Conservation (phyloP, 1,284 basidiomycete species). For the Athelia psychrophila region DNA sequence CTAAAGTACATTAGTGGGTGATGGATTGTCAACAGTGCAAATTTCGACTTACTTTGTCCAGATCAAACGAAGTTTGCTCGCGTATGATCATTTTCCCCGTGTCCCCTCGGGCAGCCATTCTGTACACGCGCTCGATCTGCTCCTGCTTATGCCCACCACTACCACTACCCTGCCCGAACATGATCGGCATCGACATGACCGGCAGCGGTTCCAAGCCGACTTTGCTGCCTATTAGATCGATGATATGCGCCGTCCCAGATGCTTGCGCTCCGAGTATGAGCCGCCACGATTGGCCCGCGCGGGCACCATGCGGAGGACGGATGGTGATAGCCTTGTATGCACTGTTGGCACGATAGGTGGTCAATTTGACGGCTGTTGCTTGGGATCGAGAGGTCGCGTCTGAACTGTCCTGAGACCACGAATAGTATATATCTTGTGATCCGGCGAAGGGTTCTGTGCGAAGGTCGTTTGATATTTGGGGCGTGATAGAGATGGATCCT, state of each 20-base stretch:
- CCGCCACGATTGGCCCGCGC: constrained; percentile 58
- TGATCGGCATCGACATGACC: constrained; percentile 67
- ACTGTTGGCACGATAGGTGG: constrained; percentile 61
- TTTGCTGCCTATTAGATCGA: constrained; percentile 31
- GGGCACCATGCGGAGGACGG: constrained; percentile 51
- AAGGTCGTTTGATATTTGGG: constrained; percentile 78
- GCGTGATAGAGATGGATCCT: constrained; percentile 52
- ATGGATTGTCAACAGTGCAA: not conserved
- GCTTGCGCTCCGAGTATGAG: constrained; percentile 51
- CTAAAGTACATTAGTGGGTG: constrained; percentile 13
- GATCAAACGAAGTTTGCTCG: constrained; percentile 84
- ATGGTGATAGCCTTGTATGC: constrained; percentile 74
- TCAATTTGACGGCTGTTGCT: constrained; percentile 55
- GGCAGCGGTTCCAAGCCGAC: constrained; percentile 45
- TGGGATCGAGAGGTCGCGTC: constrained; percentile 15
- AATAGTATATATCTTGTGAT: constrained; percentile 53
- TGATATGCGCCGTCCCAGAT: constrained; percentile 16
- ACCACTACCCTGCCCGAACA: constrained; percentile 33
- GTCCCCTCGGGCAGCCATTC: constrained; percentile 25
- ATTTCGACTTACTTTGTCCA: constrained; percentile 71
- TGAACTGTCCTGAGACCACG: constrained; percentile 35
- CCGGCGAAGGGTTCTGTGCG: constrained; percentile 60
- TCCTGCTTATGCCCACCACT: constrained; percentile 58
- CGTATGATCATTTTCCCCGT: constrained; percentile 43
- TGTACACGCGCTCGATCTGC: constrained; percentile 60